Evolutionary conservation across 768 basidiomycete genomes (phyloP).

Genomic region (Suillus plorans): DNA sequence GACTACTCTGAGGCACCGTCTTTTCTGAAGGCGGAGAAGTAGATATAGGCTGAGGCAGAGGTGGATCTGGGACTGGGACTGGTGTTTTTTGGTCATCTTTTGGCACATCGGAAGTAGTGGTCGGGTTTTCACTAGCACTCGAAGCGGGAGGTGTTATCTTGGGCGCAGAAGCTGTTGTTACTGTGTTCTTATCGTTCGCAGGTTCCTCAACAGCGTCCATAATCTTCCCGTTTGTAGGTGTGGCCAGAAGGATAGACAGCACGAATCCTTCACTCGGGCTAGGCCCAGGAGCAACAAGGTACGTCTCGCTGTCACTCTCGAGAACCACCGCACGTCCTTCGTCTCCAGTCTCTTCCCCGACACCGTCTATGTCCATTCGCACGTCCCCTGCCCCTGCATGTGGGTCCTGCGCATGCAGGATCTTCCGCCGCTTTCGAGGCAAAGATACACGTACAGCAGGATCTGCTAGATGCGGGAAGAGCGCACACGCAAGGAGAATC

Average conservation of each 20-base stretch:
- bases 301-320: constrained; percentile 24
- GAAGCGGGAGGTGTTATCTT: not conserved
- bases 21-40: not conserved
- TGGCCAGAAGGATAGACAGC: not conserved
- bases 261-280: constrained; percentile 5
- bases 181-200: not conserved
- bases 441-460: constrained; percentile 16
- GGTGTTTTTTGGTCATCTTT: not conserved
- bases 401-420: not conserved
- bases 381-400: constrained; percentile 8
- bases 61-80: not conserved
- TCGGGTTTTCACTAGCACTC: not conserved
- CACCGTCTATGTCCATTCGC: constrained; percentile 12
- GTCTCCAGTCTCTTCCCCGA: constrained; percentile 10
- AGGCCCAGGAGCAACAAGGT: constrained; percentile 17
- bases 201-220: not conserved
- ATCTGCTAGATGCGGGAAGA: constrained; percentile 40
- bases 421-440: constrained; percentile 29
- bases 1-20: not conserved
- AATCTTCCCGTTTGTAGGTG: not conserved
- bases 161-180: not conserved
- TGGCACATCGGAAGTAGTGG: not conserved
- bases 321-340: constrained; percentile 21
- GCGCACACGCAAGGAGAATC: constrained; percentile 36
- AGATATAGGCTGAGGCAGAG: not conserved